Evolutionary conservation across 768 basidiomycete genomes (phyloP).

Genomic region (Hypsizygus marmoreus): DNA sequence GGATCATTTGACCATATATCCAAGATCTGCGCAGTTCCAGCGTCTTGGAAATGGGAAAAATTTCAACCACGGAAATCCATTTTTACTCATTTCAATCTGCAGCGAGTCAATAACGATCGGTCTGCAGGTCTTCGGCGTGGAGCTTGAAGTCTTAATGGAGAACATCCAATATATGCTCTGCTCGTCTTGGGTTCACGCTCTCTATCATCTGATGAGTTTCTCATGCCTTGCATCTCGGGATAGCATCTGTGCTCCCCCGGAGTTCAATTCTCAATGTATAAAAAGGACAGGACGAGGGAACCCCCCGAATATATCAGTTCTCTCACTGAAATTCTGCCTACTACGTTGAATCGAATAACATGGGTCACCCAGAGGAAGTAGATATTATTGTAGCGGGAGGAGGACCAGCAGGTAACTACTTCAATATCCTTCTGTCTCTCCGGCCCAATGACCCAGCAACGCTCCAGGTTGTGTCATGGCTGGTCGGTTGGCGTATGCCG

Average conservation of each 20-base stretch:
- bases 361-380: constrained; percentile 69
- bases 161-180: not conserved
- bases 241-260: too few relatives aligned
- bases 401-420: constrained; percentile 56
- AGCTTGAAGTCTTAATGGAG: not conserved
- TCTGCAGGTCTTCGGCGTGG: not conserved
- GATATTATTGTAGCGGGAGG: constrained; percentile 72
- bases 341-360: constrained; percentile 12
- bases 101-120: too few relatives aligned
- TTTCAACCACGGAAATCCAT: too few relatives aligned
- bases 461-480: constrained; percentile 61
- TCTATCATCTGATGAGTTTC: not conserved
- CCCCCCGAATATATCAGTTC: not conserved
- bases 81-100: too few relatives aligned
- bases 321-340: not conserved
- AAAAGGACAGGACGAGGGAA: too few relatives aligned
- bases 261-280: too few relatives aligned
- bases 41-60: too few relatives aligned
- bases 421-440: too few relatives aligned
- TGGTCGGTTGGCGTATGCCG: constrained; percentile 69
- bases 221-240: not conserved
- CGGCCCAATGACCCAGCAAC: not conserved
- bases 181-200: not conserved
- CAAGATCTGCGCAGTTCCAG: too few relatives aligned
- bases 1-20: too few relatives aligned